A percentile compares a stretch with the other conserved stretches of the same genome.
phyloP scores from a whole-genome alignment of 106 monocot species.

The Gastrodia elata region DNA sequence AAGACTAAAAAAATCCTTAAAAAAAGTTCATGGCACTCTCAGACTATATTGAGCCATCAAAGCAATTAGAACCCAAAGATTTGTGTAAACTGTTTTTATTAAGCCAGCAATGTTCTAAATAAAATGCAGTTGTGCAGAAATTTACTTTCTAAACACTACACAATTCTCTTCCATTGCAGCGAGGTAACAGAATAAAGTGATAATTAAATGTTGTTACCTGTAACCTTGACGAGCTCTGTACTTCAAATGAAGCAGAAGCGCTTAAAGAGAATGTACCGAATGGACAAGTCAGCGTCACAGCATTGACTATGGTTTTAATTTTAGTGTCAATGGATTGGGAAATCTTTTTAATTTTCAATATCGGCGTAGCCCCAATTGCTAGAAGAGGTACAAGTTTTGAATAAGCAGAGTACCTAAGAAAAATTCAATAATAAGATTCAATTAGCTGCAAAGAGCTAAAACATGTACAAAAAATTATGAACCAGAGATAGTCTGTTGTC shows the following conservation, averaged over 20 bases:
- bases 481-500: too few species aligned
- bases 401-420: constrained; percentile 77
- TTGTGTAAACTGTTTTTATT: too few species aligned
- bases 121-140: too few species aligned
- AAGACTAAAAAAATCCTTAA: too few species aligned
- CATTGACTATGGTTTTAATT: constrained; percentile 47
- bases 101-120: too few species aligned
- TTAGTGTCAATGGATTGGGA: constrained; percentile 65
- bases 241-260: constrained; percentile 85
- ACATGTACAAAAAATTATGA: not conserved
- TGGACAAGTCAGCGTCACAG: constrained; percentile 45
- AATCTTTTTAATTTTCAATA: constrained; percentile 76
- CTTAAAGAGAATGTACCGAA: constrained; percentile 64
- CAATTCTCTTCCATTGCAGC: not conserved
- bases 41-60: too few species aligned
- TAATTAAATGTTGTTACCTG: constrained; percentile 30
- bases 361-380: constrained; percentile 37
- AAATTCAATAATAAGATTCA: constrained; percentile 7
- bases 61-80: too few species aligned
- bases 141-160: not conserved
- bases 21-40: too few species aligned
- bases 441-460: not conserved
- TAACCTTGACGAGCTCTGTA: constrained; percentile 76
- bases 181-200: not conserved
- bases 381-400: constrained; percentile 79